Evolutionary conservation across 768 basidiomycete genomes (phyloP).

Genomic region (Lactifluus hygrophoroides): DNA sequence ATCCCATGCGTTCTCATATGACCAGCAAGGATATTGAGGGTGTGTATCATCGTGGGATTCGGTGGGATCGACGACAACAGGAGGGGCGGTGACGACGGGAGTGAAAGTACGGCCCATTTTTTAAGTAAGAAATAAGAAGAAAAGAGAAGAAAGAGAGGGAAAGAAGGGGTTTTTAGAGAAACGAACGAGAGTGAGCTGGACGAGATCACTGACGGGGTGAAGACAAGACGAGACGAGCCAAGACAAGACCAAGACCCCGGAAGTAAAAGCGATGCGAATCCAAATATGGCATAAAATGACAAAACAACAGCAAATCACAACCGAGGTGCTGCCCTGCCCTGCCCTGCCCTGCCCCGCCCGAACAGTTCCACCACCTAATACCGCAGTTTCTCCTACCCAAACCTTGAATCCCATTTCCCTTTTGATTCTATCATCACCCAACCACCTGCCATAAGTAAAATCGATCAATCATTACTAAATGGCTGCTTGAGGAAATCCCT

Average conservation of each 20-base stretch:
- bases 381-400: conserved; percentile 27
- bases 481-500: no score
- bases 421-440: conserved; percentile 43
- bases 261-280: neutral
- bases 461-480: no score
- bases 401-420: conserved; percentile 34
- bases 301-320: neutral
- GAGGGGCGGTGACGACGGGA: neutral
- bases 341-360: no score
- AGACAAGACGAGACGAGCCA: no score
- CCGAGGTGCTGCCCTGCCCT: no score
- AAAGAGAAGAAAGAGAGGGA: neutral
- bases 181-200: conserved; percentile 10
- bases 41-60: conserved; percentile 8
- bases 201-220: neutral
- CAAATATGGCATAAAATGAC: neutral
- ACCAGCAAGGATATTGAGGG: conserved; percentile 15
- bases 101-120: conserved; percentile 20
- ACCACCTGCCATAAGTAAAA: conserved; percentile 7
- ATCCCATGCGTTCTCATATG: conserved; percentile 21
- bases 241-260: no score
- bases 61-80: conserved; percentile 14
- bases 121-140: neutral
- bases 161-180: conserved; percentile 7
- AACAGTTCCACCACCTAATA: no score